Evolutionary conservation across 2,329 filamentous ascomycete species (phyloP), one percentile per base, ranked within the genome.

Genomic region (Microdochium bolleyi): DNA sequence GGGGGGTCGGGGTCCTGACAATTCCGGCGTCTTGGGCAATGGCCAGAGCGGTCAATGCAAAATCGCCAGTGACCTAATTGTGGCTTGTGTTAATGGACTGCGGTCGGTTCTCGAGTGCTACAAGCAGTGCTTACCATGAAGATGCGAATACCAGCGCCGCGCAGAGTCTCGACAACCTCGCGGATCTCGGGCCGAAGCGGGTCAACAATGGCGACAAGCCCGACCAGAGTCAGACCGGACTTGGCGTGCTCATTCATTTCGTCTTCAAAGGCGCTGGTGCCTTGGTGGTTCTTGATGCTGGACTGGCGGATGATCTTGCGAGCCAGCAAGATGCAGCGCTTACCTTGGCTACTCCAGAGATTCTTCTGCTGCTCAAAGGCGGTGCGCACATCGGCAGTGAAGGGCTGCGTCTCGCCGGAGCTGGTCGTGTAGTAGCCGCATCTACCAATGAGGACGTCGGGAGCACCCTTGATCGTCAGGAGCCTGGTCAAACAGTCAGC

Each of bases 381-480:
- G 0, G 65, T 64, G 13, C 70, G 68, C 32, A 73, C 74, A 0
- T 66, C 61, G 3, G 68, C 63, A 44, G 78, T 74, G 16, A 90
- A 70, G 10, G 68, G 62, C 51, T 74, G 68, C 1, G 77, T 69
- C 2, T 74, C 73, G 7, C 85, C 85, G 24, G 82, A 75, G 2
- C 74, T 69, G 21, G 73, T 73, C 13, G 85, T 72, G 51, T 82
- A 80, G 21, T 74, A 73, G 1, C 75, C 75, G 61, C 87, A 88
- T 51, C 85, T 74, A 1, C 74, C 71, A 1, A 92, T 77, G 0
- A 92, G 73, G 30, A 91, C 81, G 61, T 92, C 88, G 0, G 88
- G 87, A 0, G 87, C 88, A 1, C 88, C 88, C 65, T 92, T 91
- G 63, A 91, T 87, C n/a, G 84, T 87, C 46, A 91, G 69, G 0